Evolutionary conservation across 768 basidiomycete species (phyloP).

Genomic region (Rhodotorula sphaerocarpa): DNA sequence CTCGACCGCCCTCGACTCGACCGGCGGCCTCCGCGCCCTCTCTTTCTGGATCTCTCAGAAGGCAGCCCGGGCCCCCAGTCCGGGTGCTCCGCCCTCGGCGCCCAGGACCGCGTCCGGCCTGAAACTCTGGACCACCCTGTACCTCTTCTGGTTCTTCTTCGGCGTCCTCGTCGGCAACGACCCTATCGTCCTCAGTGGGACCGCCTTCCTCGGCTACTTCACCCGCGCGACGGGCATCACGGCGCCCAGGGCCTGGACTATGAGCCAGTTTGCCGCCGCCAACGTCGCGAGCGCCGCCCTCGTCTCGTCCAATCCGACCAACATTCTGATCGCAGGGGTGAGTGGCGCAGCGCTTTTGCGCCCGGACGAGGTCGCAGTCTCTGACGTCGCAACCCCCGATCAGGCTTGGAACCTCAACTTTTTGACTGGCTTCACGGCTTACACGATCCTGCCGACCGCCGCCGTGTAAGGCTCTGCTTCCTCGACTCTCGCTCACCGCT

Average conservation of each 20-base stretch:
- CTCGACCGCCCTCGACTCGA: conserved; percentile 80
- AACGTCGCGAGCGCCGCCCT: conserved; percentile 52
- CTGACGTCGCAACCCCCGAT: background rate
- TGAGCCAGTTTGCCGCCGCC: conserved; percentile 46
- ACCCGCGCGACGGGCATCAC: conserved; percentile 56
- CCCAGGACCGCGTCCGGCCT: conserved; percentile 28
- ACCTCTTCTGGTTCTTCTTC: conserved; percentile 47
- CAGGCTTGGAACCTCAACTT: conserved; percentile 39
- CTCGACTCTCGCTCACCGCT: conserved; percentile 54
- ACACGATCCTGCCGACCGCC: conserved; percentile 64
- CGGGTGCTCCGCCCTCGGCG: conserved; percentile 14
- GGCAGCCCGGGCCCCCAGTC: conserved; percentile 12
- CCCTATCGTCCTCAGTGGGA: conserved; percentile 84
- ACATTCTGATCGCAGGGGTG: conserved; percentile 74
- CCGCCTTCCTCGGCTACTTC: conserved; percentile 80
- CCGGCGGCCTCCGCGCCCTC: conserved; percentile 74
- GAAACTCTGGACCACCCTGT: conserved; percentile 22
- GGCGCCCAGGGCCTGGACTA: conserved; percentile 47
- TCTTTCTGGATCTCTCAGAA: conserved; percentile 79
- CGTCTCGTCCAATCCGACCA: conserved; percentile 87
- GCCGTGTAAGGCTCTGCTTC: conserved; percentile 43
- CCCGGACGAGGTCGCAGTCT: no score
- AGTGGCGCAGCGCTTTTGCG: background rate
- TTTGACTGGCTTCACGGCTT: conserved; percentile 37
- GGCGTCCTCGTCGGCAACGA: conserved; percentile 82